Evolutionary conservation across 768 basidiomycete genomes (phyloP), one percentile per base, ranked within the genome.

Genomic region (Trametes punicea): DNA sequence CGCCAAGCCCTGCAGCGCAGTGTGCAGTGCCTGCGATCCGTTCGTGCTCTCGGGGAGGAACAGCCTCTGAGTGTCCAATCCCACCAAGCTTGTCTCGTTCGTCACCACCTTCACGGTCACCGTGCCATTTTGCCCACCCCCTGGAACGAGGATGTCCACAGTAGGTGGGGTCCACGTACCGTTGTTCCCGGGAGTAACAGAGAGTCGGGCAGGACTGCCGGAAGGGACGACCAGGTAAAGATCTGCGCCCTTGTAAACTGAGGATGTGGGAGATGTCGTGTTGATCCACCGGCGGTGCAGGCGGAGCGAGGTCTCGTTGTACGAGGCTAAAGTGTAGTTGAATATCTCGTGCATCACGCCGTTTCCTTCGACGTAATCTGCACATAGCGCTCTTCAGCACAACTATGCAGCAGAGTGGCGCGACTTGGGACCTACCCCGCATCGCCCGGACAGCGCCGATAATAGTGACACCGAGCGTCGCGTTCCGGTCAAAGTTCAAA

Each of bases 261-360:
- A 55, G 23, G 69, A 65, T 16, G 67, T 64, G 15, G 70, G 65
- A 4, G 66, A 60, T 0, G 74, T 75, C 16, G 67, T 66, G 62
- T 78, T 78, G 56, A 78, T 75, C 66, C 73, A 75, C 38, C 69
- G 65, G 36, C 74, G 66, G 51, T 76, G 71, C 2, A 78, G 67
- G 11, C 70, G 69, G 20, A 76, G 66, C 29, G 65, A 69, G 3
- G 73, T 72, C n/a, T 60, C 49, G 45, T 69, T 70, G 57, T 65
- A 70, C 13, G 66, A 61, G 4, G 65, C 60, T 13, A 77, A 64
- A 2, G 75, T 76, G 61, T 78, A 78, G 62, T 76, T 76, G 69
- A 78, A 78, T 46, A 75, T 74, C 40, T 73, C 67, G 56, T 76
- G 68, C 71, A 72, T 71, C 6, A 66, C 69, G n/a, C 73, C 76